Evolutionary conservation across 23 red algal species (phyloP).

Genomic region (Cyanidium caldarium): DNA sequence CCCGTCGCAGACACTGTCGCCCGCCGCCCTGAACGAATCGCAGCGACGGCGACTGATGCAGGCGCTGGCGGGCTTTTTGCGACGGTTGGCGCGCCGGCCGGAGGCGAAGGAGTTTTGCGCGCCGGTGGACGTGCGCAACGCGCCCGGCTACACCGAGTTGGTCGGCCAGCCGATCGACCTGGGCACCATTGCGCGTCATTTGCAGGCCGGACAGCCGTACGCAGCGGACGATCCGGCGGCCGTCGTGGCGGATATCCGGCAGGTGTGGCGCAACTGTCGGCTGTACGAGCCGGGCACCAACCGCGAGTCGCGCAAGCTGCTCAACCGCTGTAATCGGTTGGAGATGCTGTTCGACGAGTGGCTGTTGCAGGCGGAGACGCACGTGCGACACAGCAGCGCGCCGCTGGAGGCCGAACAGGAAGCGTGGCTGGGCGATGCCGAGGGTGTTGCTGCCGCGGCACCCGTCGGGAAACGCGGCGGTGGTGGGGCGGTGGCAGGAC

Average conservation of each 20-base stretch:
- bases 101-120: neutral
- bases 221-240: neutral
- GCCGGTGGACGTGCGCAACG: neutral
- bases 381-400: neutral
- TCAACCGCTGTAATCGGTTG: neutral
- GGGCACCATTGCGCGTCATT: neutral
- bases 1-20: neutral
- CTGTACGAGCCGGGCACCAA: neutral
- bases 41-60: neutral
- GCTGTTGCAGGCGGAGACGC: neutral
- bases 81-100: neutral
- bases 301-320: neutral
- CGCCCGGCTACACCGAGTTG: neutral
- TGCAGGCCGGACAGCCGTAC: neutral
- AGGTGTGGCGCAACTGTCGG: neutral
- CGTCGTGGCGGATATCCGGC: constrained; percentile 2
- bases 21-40: neutral
- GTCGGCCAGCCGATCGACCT: neutral
- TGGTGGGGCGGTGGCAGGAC: too few species aligned
- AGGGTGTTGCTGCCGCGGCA: too few species aligned
- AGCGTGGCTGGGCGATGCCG: too few species aligned
- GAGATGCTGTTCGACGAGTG: neutral
- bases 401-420: neutral
- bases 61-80: neutral
- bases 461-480: too few species aligned